Conservation (phyloP, 176 grass and related monocot species). For the Chloris gayana region DNA sequence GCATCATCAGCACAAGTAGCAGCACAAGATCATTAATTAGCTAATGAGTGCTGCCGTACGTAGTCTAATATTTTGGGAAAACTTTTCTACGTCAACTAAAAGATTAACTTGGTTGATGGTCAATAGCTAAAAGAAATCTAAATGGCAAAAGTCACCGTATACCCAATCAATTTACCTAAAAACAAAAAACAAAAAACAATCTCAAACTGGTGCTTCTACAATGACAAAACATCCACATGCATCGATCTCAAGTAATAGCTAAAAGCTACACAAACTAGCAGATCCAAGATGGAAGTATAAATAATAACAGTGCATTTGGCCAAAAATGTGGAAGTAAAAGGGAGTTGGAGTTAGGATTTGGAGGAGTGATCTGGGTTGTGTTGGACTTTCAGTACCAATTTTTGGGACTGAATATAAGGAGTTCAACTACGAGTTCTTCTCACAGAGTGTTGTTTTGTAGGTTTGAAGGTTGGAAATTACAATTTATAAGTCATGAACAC, state of each 20-base stretch:
- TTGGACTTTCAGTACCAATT: no score
- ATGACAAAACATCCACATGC: conserved; percentile 3
- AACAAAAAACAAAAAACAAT: conserved; percentile 16
- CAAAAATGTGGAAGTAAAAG: not conserved
- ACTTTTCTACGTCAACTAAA: not conserved
- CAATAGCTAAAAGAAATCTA: not conserved
- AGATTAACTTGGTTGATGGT: not conserved
- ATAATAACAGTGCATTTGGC: no score
- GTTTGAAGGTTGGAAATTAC: not conserved
- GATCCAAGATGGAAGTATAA: not conserved
- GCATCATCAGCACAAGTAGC: not conserved
- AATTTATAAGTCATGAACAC: not conserved
- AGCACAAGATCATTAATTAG: conserved; percentile 3
- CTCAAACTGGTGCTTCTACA: not conserved
- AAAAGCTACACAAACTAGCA: not conserved
- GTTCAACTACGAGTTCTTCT: not conserved
- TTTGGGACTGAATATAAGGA: no score
- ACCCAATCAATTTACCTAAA: not conserved
- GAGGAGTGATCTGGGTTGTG: no score
- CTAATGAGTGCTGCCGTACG: not conserved
- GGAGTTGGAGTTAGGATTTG: not conserved
- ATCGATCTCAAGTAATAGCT: not conserved
- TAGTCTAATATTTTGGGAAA: not conserved
- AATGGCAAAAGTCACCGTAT: not conserved
- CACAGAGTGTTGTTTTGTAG: not conserved